Base-by-base conservation (phyloP, 305 asterid genomes). In the Fraxinus floribunda region DNA sequence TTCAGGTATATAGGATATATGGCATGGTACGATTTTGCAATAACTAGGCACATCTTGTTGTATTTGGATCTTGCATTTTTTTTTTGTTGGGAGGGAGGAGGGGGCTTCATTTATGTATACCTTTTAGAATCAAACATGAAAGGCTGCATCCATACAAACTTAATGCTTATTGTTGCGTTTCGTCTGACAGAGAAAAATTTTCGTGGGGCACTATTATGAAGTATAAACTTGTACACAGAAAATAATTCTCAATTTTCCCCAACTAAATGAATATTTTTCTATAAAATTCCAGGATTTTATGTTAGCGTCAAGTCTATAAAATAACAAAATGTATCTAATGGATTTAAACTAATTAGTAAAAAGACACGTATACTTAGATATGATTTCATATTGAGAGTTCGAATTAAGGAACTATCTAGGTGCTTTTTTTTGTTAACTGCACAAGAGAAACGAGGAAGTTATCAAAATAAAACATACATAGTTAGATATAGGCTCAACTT, bases 1-100 rank as follows among this genome's bases (percentile, higher is more conserved):
- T 97, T 80, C 98, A 97, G 98, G 99, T 97, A 93, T 71, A 73
- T 79, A 83, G 77, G 79, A 44, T 79, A 39, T 68, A n/a, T 78
- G 39, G 46, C 75, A 13, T 49, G 70, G 75, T 41, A 76, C 15
- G 60, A 44, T 76, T 24, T 80, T 49, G 60, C 35, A 18, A 44
- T 81, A 81, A 22, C 35, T 88, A 81, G 74, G 66, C 49, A 35
- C 64, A 24, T 79, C 18, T 16, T 52, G 29, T 78, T 55, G 49
- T 26, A 15, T 44, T 60, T 5, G 9, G 70, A 20, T 60, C 7
- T n/a, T 18, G 10, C 18, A 13, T n/a, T 57, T 18, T 57, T n/a
- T 57, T 57, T 18, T 18, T 60, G 11, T 60, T 60, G 30, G 30
- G 29, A 22, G 70, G 70, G 29, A 22, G 30, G 70, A 22, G 70